Evolutionary conservation across 1,139 yeast species (phyloP).

Genomic region (Barnettozyma hawaiiensis): DNA sequence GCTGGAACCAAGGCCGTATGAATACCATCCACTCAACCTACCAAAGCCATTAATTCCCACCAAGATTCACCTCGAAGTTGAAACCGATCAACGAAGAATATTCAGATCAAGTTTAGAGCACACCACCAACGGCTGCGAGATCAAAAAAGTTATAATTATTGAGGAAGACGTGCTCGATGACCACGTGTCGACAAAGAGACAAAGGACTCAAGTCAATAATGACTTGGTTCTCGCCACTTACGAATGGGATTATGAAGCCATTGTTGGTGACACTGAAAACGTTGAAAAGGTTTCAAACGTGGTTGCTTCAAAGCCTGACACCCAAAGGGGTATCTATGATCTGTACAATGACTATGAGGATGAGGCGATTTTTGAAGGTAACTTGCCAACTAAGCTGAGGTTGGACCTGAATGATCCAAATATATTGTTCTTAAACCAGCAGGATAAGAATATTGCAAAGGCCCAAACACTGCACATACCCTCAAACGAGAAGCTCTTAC

Average conservation of each 20-base stretch:
- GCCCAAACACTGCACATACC: conserved; percentile 40
- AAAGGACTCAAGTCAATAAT: conserved; percentile 32
- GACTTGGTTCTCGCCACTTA: conserved; percentile 69
- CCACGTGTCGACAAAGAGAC: conserved; percentile 12
- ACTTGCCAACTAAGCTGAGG: conserved; percentile 42
- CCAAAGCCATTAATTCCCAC: conserved; percentile 62
- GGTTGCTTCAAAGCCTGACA: conserved; percentile 16
- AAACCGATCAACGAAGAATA: conserved; percentile 39
- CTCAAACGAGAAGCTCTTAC: conserved; percentile 42
- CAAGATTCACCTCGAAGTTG: conserved; percentile 44
- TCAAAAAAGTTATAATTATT: conserved; percentile 16
- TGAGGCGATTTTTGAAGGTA: conserved; percentile 76
- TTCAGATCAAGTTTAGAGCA: conserved; percentile 33
- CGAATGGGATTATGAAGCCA: conserved; percentile 76
- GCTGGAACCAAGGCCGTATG: conserved; percentile 51
- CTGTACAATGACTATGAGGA: conserved; percentile 52
- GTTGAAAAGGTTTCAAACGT: neutral
- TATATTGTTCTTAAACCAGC: conserved; percentile 55
- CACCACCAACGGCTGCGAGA: conserved; percentile 5
- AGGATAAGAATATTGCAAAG: conserved; percentile 18
- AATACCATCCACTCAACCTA: conserved; percentile 47
- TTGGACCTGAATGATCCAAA: conserved; percentile 88
- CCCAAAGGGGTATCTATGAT: conserved; percentile 23
- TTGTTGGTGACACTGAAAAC: conserved; percentile 42
- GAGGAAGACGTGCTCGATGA: conserved; percentile 16